These are phyloP conservation scores for Coniochaeta hoffmannii DNA, from an alignment of 2,329 filamentous ascomycete species.

Conservation along the genomic window DNA sequence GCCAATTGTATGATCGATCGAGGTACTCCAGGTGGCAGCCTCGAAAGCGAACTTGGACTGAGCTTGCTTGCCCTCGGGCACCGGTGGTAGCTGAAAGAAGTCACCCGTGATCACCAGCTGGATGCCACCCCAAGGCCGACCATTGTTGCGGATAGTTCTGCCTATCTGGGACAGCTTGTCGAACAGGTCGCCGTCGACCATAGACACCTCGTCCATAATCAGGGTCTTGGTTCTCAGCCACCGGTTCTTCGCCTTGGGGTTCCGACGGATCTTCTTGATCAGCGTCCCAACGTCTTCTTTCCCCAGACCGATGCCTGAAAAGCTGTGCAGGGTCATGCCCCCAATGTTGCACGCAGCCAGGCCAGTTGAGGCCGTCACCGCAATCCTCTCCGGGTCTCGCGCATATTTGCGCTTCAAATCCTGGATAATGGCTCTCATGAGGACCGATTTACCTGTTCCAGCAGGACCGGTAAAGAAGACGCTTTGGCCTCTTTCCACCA, in stretches of 20 bases:
- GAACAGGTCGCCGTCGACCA: conserved; percentile 96
- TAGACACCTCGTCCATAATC: conserved; percentile 92
- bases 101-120: conserved; percentile 94
- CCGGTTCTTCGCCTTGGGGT: conserved; percentile 77
- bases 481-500: conserved; percentile 72
- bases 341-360: conserved; percentile 95
- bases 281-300: conserved; percentile 78
- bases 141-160: conserved; percentile 79
- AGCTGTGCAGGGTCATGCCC: conserved; percentile 92
- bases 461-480: conserved; percentile 98
- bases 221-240: conserved; percentile 87
- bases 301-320: conserved; percentile 88
- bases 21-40: conserved; percentile 82
- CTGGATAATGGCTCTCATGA: conserved; percentile 86
- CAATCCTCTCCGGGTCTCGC: conserved; percentile 74
- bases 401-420: conserved; percentile 69
- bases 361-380: conserved; percentile 92
- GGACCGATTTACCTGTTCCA: conserved; percentile 91
- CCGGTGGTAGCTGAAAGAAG: conserved; percentile 94
- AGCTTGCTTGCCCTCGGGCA: conserved; percentile 65
- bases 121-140: conserved; percentile 88
- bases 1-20: conserved; percentile 91
- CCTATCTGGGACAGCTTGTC: conserved; percentile 92
- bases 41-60: conserved; percentile 88
- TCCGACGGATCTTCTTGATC: conserved; percentile 84